Conservation (phyloP, 2,329 filamentous ascomycete species). For the Colletotrichum ledebouriae region DNA sequence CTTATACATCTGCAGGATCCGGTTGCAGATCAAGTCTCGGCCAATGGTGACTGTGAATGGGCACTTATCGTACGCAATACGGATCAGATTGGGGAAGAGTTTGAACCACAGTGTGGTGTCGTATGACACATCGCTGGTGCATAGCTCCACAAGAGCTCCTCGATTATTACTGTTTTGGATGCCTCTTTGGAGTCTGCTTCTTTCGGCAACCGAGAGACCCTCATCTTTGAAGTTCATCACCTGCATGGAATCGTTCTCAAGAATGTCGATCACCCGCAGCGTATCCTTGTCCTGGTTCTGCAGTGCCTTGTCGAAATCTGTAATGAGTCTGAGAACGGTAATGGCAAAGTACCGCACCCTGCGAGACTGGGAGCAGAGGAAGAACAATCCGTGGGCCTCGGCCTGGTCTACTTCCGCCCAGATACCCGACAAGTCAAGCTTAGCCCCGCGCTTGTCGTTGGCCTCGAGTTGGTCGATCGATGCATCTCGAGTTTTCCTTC, state of each 20-base stretch:
- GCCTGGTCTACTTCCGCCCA: slow-evolving; percentile 97
- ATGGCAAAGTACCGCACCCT: slow-evolving; percentile 92
- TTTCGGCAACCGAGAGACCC: slow-evolving; percentile 89
- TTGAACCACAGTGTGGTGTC: slow-evolving; percentile 98
- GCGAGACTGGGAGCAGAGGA: slow-evolving; percentile 94
- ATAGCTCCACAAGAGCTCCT: slow-evolving; percentile 91
- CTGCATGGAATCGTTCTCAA: slow-evolving; percentile 88
- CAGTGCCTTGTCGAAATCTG: slow-evolving; percentile 91
- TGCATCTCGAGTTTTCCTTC: slow-evolving; percentile 83
- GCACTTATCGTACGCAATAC: slow-evolving; percentile 90
- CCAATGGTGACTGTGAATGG: slow-evolving; percentile 92
- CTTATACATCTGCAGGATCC: slow-evolving; percentile 93
- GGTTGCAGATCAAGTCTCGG: slow-evolving; percentile 91
- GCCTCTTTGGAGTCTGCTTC: slow-evolving; percentile 90
- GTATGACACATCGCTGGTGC: slow-evolving; percentile 94
- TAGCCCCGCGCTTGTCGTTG: slow-evolving; percentile 78
- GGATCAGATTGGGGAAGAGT: slow-evolving; percentile 94
- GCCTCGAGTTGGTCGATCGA: slow-evolving; percentile 75
- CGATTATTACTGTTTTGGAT: slow-evolving; percentile 87
- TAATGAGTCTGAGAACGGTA: slow-evolving; percentile 90
- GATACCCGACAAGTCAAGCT: slow-evolving; percentile 87
- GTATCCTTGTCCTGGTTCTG: slow-evolving; percentile 75
- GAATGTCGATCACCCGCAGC: slow-evolving; percentile 85
- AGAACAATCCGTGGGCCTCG: slow-evolving; percentile 96
- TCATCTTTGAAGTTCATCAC: slow-evolving; percentile 96